Base-by-base conservation (phyloP, 1,284 basidiomycete genomes). In the Trichosporon asahii region DNA sequence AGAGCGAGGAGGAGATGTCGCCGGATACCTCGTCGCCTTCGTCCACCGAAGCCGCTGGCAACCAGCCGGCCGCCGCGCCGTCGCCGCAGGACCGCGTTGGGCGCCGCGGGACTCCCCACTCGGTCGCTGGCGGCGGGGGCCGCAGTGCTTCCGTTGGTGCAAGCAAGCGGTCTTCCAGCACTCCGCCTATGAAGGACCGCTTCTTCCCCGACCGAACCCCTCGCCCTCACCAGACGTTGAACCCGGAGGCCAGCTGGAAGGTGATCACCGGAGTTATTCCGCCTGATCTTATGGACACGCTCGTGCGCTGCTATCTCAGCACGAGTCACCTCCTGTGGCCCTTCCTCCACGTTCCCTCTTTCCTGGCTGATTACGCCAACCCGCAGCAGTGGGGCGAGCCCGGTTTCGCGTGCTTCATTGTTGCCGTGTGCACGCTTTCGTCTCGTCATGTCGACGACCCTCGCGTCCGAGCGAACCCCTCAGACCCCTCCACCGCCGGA, bases 351-450 rank as follows among this genome's bases (percentile, higher is more conserved):
- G 90, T 95, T 70, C 93, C 93, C 12, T 90, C 90, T 2, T 95
- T 95, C 83, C 85, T 95, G 61, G 86, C 89, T 63, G 93, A 95
- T 82, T 95, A 95, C 78, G 92, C 92, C 64, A 92, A 93, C 75
- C 93, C 93, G 61, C 88, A 88, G 81, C 94, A 94, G 85, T 95
- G 93, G 93, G 91, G 91, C 46, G 93, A 94, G 81, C 92, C 93
- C 21, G 93, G 93, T 6, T 95, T 95, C 76, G 92, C 91, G 25
- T 89, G 92, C 23, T 94, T 95, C 80, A 92, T 95, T 72, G 92
- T 95, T 14, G 88, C 93, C 1, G 87, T 95, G 37, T 95, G 93
- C 80, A 94, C 92, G 73, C 86, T 95, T 2, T 91, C 93, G 0
- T 94, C 92, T 0, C 87, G 93, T 46, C 93, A 95, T 79, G 91